Evolutionary conservation across 108 stramenopile genomes (phyloP).

Genomic region (Pseudonitzschia multiseries): DNA sequence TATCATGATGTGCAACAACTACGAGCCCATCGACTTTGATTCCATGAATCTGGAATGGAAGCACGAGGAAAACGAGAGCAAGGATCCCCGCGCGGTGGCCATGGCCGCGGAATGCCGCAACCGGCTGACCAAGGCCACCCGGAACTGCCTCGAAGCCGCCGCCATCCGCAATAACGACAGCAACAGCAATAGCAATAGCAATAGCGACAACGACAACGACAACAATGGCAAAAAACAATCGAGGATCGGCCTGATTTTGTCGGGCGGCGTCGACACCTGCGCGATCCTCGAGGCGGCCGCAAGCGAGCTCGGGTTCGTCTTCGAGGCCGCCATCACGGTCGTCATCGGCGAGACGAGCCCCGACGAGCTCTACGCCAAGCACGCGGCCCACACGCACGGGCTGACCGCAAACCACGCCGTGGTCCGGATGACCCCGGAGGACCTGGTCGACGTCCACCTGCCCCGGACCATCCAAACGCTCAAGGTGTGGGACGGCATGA

Average conservation of each 20-base stretch:
- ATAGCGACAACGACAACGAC: neutral
- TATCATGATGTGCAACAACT: no score
- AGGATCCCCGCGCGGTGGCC: neutral
- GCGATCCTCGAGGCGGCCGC: conserved; percentile 48
- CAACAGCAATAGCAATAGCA: neutral
- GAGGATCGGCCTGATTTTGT: conserved; percentile 27
- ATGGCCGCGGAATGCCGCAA: conserved; percentile 11
- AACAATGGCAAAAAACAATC: no score
- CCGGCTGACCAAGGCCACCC: neutral
- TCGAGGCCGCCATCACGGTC: conserved; percentile 47
- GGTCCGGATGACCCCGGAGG: conserved; percentile 32
- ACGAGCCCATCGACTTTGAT: conserved; percentile 11
- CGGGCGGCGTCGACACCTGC: conserved; percentile 61
- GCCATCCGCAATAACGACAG: neutral
- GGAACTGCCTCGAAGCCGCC: neutral
- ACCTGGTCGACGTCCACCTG: conserved; percentile 40
- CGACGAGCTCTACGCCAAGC: conserved; percentile 41
- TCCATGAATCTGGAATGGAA: conserved; percentile 6
- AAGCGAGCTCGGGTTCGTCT: conserved; percentile 28
- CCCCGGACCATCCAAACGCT: conserved; percentile 34
- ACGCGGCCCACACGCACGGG: conserved; percentile 37
- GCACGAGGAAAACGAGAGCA: conserved; percentile 10
- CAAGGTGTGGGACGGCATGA: conserved; percentile 51
- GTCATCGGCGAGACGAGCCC: conserved; percentile 40
- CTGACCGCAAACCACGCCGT: conserved; percentile 32